Evolutionary conservation across 768 basidiomycete species (phyloP).

Genomic region (Trametes meyenii): DNA sequence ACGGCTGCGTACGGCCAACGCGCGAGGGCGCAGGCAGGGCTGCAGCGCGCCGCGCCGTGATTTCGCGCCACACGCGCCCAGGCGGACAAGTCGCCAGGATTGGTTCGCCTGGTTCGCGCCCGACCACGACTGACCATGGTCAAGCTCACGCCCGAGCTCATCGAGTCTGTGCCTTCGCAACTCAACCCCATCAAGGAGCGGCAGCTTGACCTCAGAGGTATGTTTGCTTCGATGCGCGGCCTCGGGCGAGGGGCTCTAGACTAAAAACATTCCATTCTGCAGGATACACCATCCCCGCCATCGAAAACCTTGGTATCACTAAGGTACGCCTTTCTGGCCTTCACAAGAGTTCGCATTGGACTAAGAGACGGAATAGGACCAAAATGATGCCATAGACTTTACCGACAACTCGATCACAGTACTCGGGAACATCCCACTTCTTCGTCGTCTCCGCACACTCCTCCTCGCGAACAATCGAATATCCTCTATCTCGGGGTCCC

Average conservation of each 20-base stretch:
- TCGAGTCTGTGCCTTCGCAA: slow-evolving; percentile 77
- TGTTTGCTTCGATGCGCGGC: slow-evolving; percentile 23
- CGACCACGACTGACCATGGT: slow-evolving; percentile 41
- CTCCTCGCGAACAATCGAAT: slow-evolving; percentile 91
- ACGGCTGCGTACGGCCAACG: slow-evolving; percentile 19
- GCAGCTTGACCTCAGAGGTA: slow-evolving; percentile 90
- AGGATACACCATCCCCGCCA: slow-evolving; percentile 94
- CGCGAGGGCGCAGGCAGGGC: slow-evolving; percentile 17
- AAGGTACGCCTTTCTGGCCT: slow-evolving; percentile 51
- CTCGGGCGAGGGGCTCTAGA: slow-evolving; percentile 15
- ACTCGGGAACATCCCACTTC: slow-evolving; percentile 84
- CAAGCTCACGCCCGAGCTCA: slow-evolving; percentile 94
- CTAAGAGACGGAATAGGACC: slow-evolving; percentile 58
- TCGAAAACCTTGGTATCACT: slow-evolving; percentile 96
- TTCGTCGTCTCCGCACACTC: slow-evolving; percentile 82
- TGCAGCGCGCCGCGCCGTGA: slow-evolving; percentile 21
- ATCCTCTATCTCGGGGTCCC: slow-evolving; percentile 77
- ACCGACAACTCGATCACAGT: slow-evolving; percentile 87
- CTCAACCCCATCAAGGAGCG: slow-evolving; percentile 87
- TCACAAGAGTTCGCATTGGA: not conserved
- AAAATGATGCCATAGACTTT: slow-evolving; percentile 92
- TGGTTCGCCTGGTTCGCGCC: slow-evolving; percentile 16
- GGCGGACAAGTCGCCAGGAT: not conserved
- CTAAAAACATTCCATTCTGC: slow-evolving; percentile 24
- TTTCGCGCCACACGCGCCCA: slow-evolving; percentile 23